Base-by-base conservation (phyloP, 495 filamentous ascomycete genomes). In the Penicillium subrubescens region DNA sequence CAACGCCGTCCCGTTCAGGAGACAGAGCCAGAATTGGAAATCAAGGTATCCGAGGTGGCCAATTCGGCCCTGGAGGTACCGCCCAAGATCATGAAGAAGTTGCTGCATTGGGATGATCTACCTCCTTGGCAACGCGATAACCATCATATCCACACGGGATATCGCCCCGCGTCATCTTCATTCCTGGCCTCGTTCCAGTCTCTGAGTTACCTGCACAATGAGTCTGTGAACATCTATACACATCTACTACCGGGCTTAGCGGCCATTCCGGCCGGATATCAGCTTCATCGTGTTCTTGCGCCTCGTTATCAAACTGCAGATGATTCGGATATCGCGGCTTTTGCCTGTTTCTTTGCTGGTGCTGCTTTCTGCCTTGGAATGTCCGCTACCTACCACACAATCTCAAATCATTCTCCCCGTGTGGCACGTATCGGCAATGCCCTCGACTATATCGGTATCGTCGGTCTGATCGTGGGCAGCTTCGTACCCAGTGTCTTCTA, bases 151-250 rank as follows among this genome's bases (percentile, higher is more conserved):
- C 80, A 82, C 50, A 83, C 82, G 21, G 88, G 89, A 60, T 94
- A 94, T 71, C 88, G 92, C 21, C 88, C 88, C 23, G 81, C 84
- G 41, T 89, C 89, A 4, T 80, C 62, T 60, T 93, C 90, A 5
- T 89, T 89, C 71, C 71, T 72, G 15, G 79, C 73, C 35, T 94
- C 87, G 53, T 83, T 90, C 50, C 78, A 82, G 35, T 91, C 87
- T 31, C 78, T 93, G 63, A 75, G 81, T 53, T 92, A 92, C 74
- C 66, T 93, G n/a, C 92, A 98, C 80, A 98, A 97, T 77, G 93
- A 98, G 75, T 87, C 86, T n/a, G 90, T 98, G 64, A 98, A 98
- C 76, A 94, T 97, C 71, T 97, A 93, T 77, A 87, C 90, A 2
- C 94, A 98, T 76, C 84, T 97, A 7, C 67, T 95, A 17, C 79